Evolutionary conservation across 805 yeast species (phyloP), one percentile per base, ranked within the genome.

Genomic region (Pichia membranifaciens): DNA sequence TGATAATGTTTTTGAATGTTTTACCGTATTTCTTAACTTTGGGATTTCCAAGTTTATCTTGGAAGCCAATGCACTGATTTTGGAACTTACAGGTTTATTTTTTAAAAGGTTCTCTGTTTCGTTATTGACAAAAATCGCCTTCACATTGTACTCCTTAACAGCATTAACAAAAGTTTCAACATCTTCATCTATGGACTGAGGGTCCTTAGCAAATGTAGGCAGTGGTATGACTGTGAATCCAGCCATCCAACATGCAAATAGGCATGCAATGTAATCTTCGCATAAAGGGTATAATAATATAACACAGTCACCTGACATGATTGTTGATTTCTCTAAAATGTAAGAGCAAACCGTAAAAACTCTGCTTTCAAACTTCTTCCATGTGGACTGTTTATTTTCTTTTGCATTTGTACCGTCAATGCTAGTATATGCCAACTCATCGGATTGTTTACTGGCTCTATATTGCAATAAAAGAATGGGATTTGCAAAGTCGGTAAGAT

Each of bases 261-360:
- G 71, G 2, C 95, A 87, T 25, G 87, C 79, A 5, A 84, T 78
- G 58, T 79, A 91, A 51, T 93, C 98, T 48, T 90, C 96, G 1
- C 89, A 80, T 40, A 91, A 76, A 0, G 95, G 84, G 61, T 87
- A 89, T 82, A 89, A 82, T 57, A 93, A 68, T 3, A 89, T 73
- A 3, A 88, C 91, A 52, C 74, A 70, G 45, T 84, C 86, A 0
- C 96, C 96, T 2, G 85, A 72, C 45, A 68, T 73, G 39, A 87
- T 60, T 3, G 74, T 69, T 1, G 79, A 75, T 64, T 87, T 90
- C 38, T 77, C 84, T 32, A 82, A 70, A 45, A 93, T 74, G 58
- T 84, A 81, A 5, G 76, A 70, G 44, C 90, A 79, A 25, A 87
- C 84, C 0, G 95, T 83, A 17, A 85, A 84, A 2, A 91, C 76